Percentiles rank a stretch among this genome's conserved stretches.
phyloP scores from a whole-genome alignment of 192 early-diverging fungal species.

The Coemansia sp. region DNA sequence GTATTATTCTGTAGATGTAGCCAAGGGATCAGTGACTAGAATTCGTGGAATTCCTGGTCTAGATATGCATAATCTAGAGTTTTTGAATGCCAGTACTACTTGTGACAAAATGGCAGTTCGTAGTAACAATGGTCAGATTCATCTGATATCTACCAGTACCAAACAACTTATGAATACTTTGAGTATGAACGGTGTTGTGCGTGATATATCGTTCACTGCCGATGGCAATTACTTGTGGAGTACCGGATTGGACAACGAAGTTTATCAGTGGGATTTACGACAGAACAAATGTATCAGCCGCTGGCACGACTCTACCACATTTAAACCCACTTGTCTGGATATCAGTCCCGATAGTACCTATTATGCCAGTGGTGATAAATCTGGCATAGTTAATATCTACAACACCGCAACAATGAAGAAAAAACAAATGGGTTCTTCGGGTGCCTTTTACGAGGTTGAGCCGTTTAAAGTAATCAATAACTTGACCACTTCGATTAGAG shows the following conservation, averaged over 20 bases:
- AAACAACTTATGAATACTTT: constrained; percentile 87
- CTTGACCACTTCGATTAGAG: constrained; percentile 76
- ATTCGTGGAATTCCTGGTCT: constrained; percentile 71
- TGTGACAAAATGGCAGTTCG: constrained; percentile 75
- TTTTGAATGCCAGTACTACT: constrained; percentile 64
- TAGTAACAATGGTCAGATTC: constrained; percentile 78
- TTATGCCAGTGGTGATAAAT: constrained; percentile 77
- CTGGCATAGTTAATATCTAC: constrained; percentile 93
- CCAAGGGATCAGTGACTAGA: constrained; percentile 66
- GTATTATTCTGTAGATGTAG: constrained; percentile 85
- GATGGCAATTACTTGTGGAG: constrained; percentile 78
- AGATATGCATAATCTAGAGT: constrained; percentile 70
- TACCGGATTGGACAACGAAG: constrained; percentile 75
- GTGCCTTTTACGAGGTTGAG: constrained; percentile 49
- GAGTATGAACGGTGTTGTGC: constrained; percentile 84
- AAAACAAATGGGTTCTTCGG: constrained; percentile 3
- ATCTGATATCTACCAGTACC: constrained; percentile 69
- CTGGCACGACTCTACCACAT: constrained; percentile 79
- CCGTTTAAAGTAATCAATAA: constrained; percentile 79
- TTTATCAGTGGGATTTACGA: constrained; percentile 87
- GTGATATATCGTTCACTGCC: constrained; percentile 68
- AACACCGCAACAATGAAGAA: constrained; percentile 29
- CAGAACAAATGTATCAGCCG: constrained; percentile 68
- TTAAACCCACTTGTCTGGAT: constrained; percentile 68
- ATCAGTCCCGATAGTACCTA: constrained; percentile 71